Conservation (phyloP, 257 asterid genomes). For the Echites panduratus region DNA sequence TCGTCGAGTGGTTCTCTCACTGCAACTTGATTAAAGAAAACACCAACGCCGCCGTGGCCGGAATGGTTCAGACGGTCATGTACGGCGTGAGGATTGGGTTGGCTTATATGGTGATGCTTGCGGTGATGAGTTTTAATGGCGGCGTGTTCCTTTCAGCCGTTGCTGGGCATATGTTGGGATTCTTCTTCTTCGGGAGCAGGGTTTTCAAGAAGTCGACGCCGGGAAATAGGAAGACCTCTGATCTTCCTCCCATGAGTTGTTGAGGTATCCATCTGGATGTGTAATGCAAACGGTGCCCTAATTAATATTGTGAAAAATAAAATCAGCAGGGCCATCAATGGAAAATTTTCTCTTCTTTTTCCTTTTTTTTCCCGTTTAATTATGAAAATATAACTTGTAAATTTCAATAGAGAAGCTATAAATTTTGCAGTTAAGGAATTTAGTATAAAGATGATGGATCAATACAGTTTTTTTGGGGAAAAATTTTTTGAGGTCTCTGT, state of each 20-base stretch:
- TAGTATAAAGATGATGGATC: no score
- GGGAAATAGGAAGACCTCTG: conserved; percentile 32
- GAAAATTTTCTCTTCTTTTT: no score
- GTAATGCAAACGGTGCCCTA: no score
- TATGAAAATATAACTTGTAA: no score
- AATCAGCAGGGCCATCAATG: no score
- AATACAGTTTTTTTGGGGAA: no score
- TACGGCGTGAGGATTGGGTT: conserved; percentile 47
- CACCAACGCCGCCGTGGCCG: conserved; percentile 23
- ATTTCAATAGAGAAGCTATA: no score
- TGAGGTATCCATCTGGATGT: conserved; percentile 14
- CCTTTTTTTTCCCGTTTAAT: no score
- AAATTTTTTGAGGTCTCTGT: no score
- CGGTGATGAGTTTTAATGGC: conserved; percentile 75
- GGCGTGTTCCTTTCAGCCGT: conserved; percentile 64
- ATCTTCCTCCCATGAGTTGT: conserved; percentile 50
- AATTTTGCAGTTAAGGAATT: no score
- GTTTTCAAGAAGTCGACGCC: conserved; percentile 22
- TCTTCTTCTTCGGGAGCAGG: conserved; percentile 57
- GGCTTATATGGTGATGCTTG: conserved; percentile 71
- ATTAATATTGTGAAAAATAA: no score
- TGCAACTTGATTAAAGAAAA: conserved; percentile 31
- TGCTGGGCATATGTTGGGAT: conserved; percentile 55
- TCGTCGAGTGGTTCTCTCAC: conserved; percentile 58
- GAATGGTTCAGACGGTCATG: conserved; percentile 41